Evolutionary conservation across 2,329 filamentous ascomycete genomes (phyloP).

Genomic region (Cryphonectria carpinicola): DNA sequence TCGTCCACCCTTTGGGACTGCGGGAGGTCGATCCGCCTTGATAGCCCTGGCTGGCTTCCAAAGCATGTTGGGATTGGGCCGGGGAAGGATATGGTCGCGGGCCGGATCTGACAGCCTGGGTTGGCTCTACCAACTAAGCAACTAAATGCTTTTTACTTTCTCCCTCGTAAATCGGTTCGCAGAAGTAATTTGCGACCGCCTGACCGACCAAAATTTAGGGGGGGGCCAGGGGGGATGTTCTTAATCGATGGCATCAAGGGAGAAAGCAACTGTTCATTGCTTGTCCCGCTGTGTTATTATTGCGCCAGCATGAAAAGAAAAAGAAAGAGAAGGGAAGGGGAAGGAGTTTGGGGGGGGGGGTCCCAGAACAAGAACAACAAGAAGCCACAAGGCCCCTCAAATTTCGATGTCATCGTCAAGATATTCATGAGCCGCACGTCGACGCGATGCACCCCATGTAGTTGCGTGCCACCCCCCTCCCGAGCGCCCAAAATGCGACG

Average conservation of each 20-base stretch:
- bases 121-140: not conserved
- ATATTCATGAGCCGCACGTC: not conserved
- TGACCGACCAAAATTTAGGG: not conserved
- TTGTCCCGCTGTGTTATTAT: not conserved
- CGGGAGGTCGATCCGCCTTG: not conserved
- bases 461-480: not conserved
- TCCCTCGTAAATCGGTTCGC: not conserved
- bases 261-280: not conserved
- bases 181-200: not conserved
- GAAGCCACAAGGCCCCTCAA: not conserved
- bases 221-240: not conserved
- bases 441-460: not conserved
- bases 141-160: not conserved
- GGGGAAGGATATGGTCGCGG: not conserved
- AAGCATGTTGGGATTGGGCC: slow-evolving; percentile 4
- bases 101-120: slow-evolving; percentile 14
- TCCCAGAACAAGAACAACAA: not conserved
- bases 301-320: not conserved
- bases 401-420: not conserved
- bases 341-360: too few relatives aligned
- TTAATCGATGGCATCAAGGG: not conserved
- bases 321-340: not conserved
- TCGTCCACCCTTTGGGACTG: not conserved
- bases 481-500: not conserved
- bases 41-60: not conserved